Conservation (phyloP, 225 moss, liverwort and hornwort species). For the Bryum argenteum region DNA sequence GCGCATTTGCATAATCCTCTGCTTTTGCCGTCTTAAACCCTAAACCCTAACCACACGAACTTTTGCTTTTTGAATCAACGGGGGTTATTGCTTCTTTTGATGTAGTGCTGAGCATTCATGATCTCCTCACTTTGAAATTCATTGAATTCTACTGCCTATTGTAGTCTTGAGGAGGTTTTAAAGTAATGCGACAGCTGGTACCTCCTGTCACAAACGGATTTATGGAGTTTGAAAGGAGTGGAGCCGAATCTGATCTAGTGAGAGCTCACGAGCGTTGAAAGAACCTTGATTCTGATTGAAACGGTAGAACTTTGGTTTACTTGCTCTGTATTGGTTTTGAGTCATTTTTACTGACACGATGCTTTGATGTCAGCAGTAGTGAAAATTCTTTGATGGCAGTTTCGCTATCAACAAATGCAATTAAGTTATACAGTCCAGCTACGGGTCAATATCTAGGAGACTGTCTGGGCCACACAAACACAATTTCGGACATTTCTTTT, state of each 20-base stretch:
- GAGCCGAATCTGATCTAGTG: constrained; percentile 2
- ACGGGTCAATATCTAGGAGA: constrained; percentile 81
- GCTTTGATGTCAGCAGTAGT: constrained; percentile 44
- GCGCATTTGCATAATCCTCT: not conserved
- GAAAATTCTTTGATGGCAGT: constrained; percentile 87
- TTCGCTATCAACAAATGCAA: constrained; percentile 87
- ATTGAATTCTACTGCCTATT: not conserved
- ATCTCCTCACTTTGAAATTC: no score
- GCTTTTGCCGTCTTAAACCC: constrained; percentile 12
- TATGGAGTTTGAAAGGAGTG: no score
- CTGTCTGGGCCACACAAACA: constrained; percentile 74
- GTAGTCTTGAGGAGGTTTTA: not conserved
- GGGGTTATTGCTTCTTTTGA: no score
- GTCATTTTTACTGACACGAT: not conserved
- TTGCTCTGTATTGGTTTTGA: not conserved
- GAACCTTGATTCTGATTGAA: not conserved
- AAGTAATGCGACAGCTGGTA: not conserved
- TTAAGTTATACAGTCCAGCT: constrained; percentile 76
- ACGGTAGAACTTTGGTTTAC: not conserved
- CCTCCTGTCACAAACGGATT: not conserved
- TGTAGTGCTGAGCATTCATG: no score
- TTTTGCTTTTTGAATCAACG: not conserved
- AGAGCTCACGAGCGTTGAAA: not conserved
- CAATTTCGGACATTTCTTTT: constrained; percentile 75
- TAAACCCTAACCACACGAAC: not conserved